These are phyloP conservation scores for Plasmodium falciparum DNA, from an alignment of 169 alveolate species.

Conservation along the genomic window DNA sequence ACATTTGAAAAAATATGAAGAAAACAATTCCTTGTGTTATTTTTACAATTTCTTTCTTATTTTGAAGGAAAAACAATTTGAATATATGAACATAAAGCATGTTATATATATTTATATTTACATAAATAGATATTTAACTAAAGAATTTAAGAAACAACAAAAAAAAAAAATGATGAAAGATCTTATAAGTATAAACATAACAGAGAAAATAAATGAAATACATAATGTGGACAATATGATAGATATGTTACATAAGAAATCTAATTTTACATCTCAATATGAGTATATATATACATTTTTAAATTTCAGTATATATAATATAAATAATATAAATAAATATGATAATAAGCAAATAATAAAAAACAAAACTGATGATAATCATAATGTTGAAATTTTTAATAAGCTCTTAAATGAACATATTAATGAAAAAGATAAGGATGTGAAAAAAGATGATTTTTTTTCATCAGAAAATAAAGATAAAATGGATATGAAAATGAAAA, in stretches of 20 bases:
- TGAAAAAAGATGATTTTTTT: background rate
- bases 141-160: constrained; percentile 16
- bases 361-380: too few species aligned
- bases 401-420: background rate
- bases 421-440: background rate
- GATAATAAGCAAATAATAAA: too few species aligned
- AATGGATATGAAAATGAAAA: background rate
- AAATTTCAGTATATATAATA: too few species aligned
- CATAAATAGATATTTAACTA: constrained; percentile 37
- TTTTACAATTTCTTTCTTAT: constrained; percentile 6
- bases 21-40: background rate
- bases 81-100: constrained; percentile 39
- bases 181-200: background rate
- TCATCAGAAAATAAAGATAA: too few species aligned
- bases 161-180: background rate
- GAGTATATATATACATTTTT: too few species aligned
- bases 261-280: too few species aligned
- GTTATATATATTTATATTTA: constrained; percentile 27
- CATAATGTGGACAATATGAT: background rate
- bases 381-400: too few species aligned
- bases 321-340: too few species aligned
- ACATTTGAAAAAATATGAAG: constrained; percentile 10
- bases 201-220: too few species aligned
- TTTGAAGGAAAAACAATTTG: constrained; percentile 18
- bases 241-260: background rate